Evolutionary conservation across 768 basidiomycete species (phyloP).

Genomic region (Suillus sp.): DNA sequence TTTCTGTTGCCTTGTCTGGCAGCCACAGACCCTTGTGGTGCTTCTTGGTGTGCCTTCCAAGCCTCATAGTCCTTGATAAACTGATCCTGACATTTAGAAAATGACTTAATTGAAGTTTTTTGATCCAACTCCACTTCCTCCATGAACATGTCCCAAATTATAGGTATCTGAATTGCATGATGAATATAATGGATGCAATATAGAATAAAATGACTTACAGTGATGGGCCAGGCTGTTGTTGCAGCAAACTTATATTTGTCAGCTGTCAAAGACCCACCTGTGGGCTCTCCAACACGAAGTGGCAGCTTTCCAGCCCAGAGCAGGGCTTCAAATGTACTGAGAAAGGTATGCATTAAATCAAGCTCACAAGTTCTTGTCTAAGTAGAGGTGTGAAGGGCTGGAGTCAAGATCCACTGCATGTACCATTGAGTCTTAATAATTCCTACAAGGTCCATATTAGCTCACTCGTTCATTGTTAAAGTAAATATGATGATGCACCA

Average conservation of each 20-base stretch:
- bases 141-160: not conserved
- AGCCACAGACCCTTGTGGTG: not conserved
- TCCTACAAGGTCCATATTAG: no score
- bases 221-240: not conserved
- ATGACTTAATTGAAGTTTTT: not conserved
- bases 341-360: no score
- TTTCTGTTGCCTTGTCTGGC: no score
- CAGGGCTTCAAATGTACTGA: not conserved
- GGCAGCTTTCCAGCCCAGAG: not conserved
- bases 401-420: no score
- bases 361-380: no score
- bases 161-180: not conserved
- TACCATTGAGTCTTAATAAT: no score
- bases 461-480: no score
- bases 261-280: not conserved
- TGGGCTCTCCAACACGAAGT: not conserved
- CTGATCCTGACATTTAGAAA: no score
- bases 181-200: not conserved
- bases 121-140: no score
- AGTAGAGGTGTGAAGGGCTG: no score
- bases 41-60: not conserved
- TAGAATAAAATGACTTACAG: not conserved
- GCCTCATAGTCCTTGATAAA: not conserved
- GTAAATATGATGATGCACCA: no score
- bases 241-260: not conserved